Evolutionary conservation across 495 filamentous ascomycete genomes (phyloP), one percentile per base, ranked within the genome.

Genomic region (Neurospora intermedia): DNA sequence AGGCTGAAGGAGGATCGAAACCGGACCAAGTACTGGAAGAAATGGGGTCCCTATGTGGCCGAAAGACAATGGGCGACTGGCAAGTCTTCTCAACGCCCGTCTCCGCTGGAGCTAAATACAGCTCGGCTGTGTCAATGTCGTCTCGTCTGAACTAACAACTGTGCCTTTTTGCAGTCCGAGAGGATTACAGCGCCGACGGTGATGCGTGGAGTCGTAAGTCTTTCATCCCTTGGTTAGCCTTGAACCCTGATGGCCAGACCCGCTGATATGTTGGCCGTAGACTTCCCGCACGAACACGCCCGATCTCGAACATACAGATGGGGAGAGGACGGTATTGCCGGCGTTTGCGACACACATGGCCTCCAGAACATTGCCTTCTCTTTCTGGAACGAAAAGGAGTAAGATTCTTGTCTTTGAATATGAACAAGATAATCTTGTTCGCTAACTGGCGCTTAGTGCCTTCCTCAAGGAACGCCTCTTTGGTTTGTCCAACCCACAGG

Each of bases 301-400:
- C 89, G 93, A 76, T 94, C 93, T 59, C 87, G 95, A 79, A 87
- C 92, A 69, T 98, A 91, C 80, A 88, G 95, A 73, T 98, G 95
- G 95, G 95, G 95, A 73, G 95, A 98, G 77, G 95, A 98, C 79
- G 95, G 95, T 71, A 98, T 98, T 84, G 95, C 94, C 46, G 95
- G 95, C 76, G 94, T 98, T 43, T 98, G 89, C 35, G 95, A 98
- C 79, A 91, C 92, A 10, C 95, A 98, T 75, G 93, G 93, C 45
- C 82, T 91, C 41, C 92, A 97, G 82, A 96, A 97, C 79, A 92
- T 98, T 78, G 92, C 92, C 1, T 98, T 97, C 85, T 88, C 93
- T 39, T 98, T 98, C 83, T 98, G 95, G 95, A 98, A 98, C 81
- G 93, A 92, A 81, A 89, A 97, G 84, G 95, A 98, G 93, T 95